Evolutionary conservation across 176 grass and related monocot genomes (phyloP).

Genomic region (Triticum urartu): DNA sequence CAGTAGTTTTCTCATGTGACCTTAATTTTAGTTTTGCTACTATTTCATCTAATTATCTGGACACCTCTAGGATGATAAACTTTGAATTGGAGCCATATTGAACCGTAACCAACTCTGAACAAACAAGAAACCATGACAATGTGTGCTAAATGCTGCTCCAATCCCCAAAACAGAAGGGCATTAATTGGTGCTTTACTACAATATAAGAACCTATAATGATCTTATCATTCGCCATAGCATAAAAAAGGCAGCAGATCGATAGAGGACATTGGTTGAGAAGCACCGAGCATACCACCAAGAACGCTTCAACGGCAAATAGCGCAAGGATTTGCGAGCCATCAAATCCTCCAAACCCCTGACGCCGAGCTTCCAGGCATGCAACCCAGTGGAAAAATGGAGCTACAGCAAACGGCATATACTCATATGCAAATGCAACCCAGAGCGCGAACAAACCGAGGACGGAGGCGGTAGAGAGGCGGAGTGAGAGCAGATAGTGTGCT

Average conservation of each 20-base stretch:
- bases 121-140: background rate
- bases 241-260: background rate
- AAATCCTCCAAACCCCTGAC: slow-evolving; percentile 12
- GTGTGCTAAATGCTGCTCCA: background rate
- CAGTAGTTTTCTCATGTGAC: no score
- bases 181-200: background rate
- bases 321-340: slow-evolving; percentile 28
- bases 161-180: background rate
- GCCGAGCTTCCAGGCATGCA: background rate
- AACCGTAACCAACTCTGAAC: background rate
- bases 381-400: slow-evolving; percentile 18
- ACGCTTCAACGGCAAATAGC: slow-evolving; percentile 13
- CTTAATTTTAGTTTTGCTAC: no score
- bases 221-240: background rate
- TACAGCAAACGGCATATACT: background rate
- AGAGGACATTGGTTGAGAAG: background rate
- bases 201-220: background rate
- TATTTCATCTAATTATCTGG: no score
- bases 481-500: slow-evolving; percentile 16
- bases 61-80: background rate
- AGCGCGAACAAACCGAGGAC: background rate
- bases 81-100: background rate
- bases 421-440: background rate
- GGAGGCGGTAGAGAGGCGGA: background rate
- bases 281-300: background rate